Evolutionary conservation across 768 basidiomycete genomes (phyloP).

Genomic region (Mycena floridula): DNA sequence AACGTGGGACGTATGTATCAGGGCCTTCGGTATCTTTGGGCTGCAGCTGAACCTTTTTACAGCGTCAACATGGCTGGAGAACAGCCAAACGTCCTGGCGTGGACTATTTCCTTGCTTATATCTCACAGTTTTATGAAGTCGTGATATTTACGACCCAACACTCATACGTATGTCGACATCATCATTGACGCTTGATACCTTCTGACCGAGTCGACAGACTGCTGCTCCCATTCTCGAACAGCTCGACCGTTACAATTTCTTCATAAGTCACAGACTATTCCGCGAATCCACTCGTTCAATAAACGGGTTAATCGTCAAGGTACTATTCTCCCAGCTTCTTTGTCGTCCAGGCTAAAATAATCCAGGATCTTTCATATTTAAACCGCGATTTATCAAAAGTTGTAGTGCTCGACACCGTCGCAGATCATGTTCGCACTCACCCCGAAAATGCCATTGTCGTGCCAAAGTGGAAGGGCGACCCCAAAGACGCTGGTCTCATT

Average conservation of each 20-base stretch:
- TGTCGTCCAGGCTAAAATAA: neutral
- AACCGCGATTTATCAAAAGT: slow-evolving; percentile 93
- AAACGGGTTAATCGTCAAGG: slow-evolving; percentile 84
- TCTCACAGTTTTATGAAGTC: slow-evolving; percentile 97
- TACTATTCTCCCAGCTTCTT: slow-evolving; percentile 14
- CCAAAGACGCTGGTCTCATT: slow-evolving; percentile 64
- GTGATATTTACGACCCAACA: slow-evolving; percentile 93
- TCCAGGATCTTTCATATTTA: slow-evolving; percentile 84
- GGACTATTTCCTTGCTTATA: slow-evolving; percentile 96
- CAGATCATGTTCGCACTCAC: slow-evolving; percentile 72
- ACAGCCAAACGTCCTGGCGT: slow-evolving; percentile 97
- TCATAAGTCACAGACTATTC: slow-evolving; percentile 85
- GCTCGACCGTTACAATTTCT: slow-evolving; percentile 90
- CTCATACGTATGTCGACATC: slow-evolving; percentile 62
- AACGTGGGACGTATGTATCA: slow-evolving; percentile 85
- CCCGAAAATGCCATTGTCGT: slow-evolving; percentile 86
- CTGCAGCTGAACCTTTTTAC: neutral
- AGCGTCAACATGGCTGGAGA: slow-evolving; percentile 94
- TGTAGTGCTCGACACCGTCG: slow-evolving; percentile 76
- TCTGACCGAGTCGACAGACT: slow-evolving; percentile 48
- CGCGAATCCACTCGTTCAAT: slow-evolving; percentile 84
- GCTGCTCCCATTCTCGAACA: slow-evolving; percentile 86
- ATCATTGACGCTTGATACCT: neutral
- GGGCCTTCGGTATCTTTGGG: neutral
- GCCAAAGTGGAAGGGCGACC: slow-evolving; percentile 81